Conservation (phyloP, 2,329 filamentous ascomycete species). For the Drechslera avenae region DNA sequence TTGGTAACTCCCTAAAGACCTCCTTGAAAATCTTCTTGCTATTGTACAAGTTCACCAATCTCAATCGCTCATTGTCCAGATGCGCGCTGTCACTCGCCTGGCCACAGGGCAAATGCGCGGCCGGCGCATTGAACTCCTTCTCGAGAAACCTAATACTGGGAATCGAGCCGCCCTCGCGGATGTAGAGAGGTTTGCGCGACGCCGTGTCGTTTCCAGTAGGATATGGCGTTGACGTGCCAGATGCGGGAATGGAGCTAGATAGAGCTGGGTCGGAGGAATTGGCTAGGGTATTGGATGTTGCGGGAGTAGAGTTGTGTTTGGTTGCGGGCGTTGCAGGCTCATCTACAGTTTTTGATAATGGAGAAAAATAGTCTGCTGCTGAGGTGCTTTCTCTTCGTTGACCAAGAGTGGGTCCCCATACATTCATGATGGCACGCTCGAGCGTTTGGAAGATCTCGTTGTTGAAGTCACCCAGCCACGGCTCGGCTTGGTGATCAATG, state of each 20-base stretch:
- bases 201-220: neutral
- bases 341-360: constrained; percentile 12
- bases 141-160: constrained; percentile 92
- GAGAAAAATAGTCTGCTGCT: constrained; percentile 20
- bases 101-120: constrained; percentile 90
- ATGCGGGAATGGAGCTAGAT: neutral
- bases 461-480: constrained; percentile 90
- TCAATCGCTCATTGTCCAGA: constrained; percentile 91
- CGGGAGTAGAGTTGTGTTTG: constrained; percentile 43
- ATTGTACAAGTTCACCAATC: constrained; percentile 85
- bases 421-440: constrained; percentile 80
- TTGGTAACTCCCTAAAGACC: constrained; percentile 72
- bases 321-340: constrained; percentile 6
- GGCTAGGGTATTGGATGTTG: constrained; percentile 59
- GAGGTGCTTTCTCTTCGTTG: constrained; percentile 27
- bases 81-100: constrained; percentile 94
- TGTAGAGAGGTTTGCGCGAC: constrained; percentile 75
- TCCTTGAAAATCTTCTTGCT: constrained; percentile 88
- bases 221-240: constrained; percentile 4
- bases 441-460: constrained; percentile 91
- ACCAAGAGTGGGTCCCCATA: constrained; percentile 69
- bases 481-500: constrained; percentile 92
- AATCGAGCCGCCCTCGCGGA: constrained; percentile 93
- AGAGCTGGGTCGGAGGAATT: constrained; percentile 40
- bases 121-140: constrained; percentile 89